Base-by-base conservation (phyloP, 371 early-diverging fungal genomes). In the Cokeromyces recurvatus region DNA sequence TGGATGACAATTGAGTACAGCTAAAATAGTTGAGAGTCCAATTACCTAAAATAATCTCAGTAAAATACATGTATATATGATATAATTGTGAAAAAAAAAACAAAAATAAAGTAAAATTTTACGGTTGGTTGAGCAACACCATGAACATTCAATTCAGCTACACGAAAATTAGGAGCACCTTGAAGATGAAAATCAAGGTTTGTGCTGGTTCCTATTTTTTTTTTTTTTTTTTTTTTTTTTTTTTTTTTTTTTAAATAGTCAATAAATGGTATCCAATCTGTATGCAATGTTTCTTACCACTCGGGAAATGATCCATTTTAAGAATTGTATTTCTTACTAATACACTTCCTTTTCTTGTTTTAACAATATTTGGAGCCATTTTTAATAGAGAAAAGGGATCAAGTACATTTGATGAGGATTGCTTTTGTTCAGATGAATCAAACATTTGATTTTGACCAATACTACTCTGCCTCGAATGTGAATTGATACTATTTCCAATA, bases 121-220 rank as follows among this genome's bases (percentile, higher is more conserved):
- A 76, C 76, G 6, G 85, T 81, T 4, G 87, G 87, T 46, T 87
- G 86, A 20, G 86, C 84, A 29, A 81, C 81, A 34, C 87, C 87
- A 53, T 74, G 80, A 4, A 86, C 75, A 46, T 81, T 79, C 41
- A 78, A 55, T 43, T 79, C 81, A 19, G 77, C 78, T 46, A 70
- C 66, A 17, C 87, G 75, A 57, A 87, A 87, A 51, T 87, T 86
- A 25, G 86, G 86, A 9, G 86, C 82, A 1, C 86, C 87, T 46
- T 84, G 80, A 25, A 86, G 59, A 48, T 80, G 74, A 42, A 85
- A 79, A 51, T 78, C 84, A 9, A 83, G 65, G 14, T 76, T 73
- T 27, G 75, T 65, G 58, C 81, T 74, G 43, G 77, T 55, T 19
- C 70, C 82, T 79, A 49, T 38, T 38, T 34, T 12, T 14, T 10